Evolutionary conservation across 345 rosid genomes (phyloP), one percentile per base, ranked within the genome.

Genomic region (Zanthoxylum bungeanum): DNA sequence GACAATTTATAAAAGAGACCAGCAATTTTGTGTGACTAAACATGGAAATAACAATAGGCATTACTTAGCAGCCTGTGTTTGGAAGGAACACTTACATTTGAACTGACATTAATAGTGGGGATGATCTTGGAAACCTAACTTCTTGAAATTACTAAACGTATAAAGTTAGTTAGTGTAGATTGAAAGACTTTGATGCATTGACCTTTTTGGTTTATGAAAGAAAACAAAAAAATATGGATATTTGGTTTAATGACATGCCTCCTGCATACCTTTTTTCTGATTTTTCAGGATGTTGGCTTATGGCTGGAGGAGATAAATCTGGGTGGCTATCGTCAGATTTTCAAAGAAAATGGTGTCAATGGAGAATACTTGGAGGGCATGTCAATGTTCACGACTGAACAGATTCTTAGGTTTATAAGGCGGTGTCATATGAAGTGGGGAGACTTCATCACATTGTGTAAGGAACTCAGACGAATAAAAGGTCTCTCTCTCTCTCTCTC

Each of bases 351-450:
- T 21, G 87, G 97, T 51, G 97, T 94, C 58, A 94, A 94, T 52
- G 98, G 98, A 71, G 98, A 94, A 58, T 94, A 90, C 85, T 73
- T 90, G 66, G 98, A 94, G 78, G 91, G 95, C 86, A 94, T 94
- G 97, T 94, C 97, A 53, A 93, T 90, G 82, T 94, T 94, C 86
- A 94, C 98, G 33, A 94, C 97, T 12, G 97, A 94, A 74, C 98
- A 94, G 84, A 94, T 94, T 81, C 93, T 94, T 79, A 88, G 93
- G 67, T 94, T 94, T 86, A 94, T 92, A 76, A 87, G 98, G 75
- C 87, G 97, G 78, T 93, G 97, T 81, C 98, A 94, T 87, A 94
- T 94, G 98, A 94, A 94, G 65, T 94, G 98, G 98, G 98, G 98
- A 24, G 98, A 94, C 85, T 94, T 94, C 87, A 94, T 94, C 69